Conservation (phyloP, 495 filamentous ascomycete genomes). For the Pseudevernia furfuracea region DNA sequence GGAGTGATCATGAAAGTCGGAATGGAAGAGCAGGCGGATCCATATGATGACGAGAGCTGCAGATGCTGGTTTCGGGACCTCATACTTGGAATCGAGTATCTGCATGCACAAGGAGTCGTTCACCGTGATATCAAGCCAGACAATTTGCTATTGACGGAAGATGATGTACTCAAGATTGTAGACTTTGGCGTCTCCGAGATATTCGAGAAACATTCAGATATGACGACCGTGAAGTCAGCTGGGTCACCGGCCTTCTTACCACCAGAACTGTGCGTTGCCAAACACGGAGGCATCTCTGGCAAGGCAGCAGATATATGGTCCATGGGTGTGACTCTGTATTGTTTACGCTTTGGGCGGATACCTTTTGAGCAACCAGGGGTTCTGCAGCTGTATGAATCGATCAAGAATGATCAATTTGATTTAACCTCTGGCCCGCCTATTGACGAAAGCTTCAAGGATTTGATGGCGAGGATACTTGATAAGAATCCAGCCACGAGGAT, state of each 20-base stretch:
- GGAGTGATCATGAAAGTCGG: constrained; percentile 96
- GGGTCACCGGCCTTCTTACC: constrained; percentile 94
- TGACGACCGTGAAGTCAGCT: constrained; percentile 90
- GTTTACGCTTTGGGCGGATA: constrained; percentile 76
- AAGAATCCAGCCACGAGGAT: constrained; percentile 76
- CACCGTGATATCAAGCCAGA: constrained; percentile 98
- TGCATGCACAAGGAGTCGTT: constrained; percentile 90
- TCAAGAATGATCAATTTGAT: constrained; percentile 54
- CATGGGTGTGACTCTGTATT: constrained; percentile 94
- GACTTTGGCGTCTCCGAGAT: constrained; percentile 99
- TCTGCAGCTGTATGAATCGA: constrained; percentile 82
- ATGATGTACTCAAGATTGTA: constrained; percentile 90
- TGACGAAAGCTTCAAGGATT: constrained; percentile 55
- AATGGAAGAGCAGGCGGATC: constrained; percentile 71
- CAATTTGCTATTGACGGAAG: constrained; percentile 82
- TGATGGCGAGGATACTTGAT: constrained; percentile 61
- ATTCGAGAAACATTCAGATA: constrained; percentile 82
- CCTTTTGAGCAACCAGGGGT: constrained; percentile 75
- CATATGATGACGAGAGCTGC: constrained; percentile 77
- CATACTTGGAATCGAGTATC: constrained; percentile 91
- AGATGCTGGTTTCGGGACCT: constrained; percentile 91
- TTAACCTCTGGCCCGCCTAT: constrained; percentile 27
- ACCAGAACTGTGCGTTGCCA: constrained; percentile 83
- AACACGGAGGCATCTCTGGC: constrained; percentile 81
- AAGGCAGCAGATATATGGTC: constrained; percentile 95